Evolutionary conservation across 176 grass and related monocot genomes (phyloP), one percentile per base, ranked within the genome.

Genomic region (Eragrostis curvula): DNA sequence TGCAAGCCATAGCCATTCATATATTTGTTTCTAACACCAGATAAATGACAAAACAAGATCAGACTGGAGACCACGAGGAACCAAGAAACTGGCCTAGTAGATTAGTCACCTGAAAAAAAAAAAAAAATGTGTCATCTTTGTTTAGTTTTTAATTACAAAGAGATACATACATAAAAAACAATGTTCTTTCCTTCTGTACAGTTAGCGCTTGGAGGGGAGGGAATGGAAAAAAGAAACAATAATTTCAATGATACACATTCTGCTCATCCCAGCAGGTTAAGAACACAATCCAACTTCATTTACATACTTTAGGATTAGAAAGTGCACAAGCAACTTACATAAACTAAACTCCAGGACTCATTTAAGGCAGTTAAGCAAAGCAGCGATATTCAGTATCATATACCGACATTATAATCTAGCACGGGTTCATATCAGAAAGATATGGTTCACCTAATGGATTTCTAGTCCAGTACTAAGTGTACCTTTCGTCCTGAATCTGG

Each of bases 401-500:
- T 39, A 46, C 79, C 20, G 25, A 80, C 60, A 4, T 36, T 36
- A 36, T 36, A 36, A 16, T 67, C 30, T 71, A 45, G 58, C 78
- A 56, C 48, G 56, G 13, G 65, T 81, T 48, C 12, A 28, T 55
- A 24, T 41, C 29, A 29, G 15, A 9, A 28, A 48, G 50, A 67
- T 79, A 68, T 40, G 32, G 70, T 81, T 84, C 32, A 50, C 61
- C 50, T 79, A 44, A 83, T 9, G 17, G 48, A 20, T 43, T 72
- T 40, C 68, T 42, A 21, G 71, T 64, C 51, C 57, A 83, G 14
- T 23, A 82, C 41, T 64, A 79, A 81, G 67, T 41, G 48, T 84
- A 95, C 92, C 96, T 98, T 94, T 84, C 82, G 71, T 88, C 90
- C 81, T 75, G 86, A 91, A 88, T 94, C 90, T 86, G 88, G 86